Percentiles rank a stretch among this genome's conserved stretches.
Evolutionary conservation across 2,329 filamentous ascomycete species (phyloP).

Genomic region (Botrytis pseudocinerea): DNA sequence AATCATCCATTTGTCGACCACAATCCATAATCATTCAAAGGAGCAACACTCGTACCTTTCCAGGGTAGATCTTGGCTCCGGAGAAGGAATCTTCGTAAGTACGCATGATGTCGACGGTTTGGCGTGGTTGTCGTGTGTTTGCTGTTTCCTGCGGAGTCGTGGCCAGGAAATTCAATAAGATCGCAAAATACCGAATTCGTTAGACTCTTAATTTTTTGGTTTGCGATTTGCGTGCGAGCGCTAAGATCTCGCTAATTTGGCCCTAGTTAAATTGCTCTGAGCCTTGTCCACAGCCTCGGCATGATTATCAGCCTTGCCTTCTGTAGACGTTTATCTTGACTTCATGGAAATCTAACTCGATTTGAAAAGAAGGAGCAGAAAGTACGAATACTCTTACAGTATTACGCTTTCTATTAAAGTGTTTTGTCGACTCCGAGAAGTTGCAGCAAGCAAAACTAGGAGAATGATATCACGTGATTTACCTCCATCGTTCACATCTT

Average conservation of each 20-base stretch:
- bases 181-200: slow-evolving; percentile 28
- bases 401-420: no score
- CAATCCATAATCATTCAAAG: slow-evolving; percentile 25
- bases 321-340: neutral
- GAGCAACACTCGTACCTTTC: slow-evolving; percentile 61
- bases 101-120: slow-evolving; percentile 38
- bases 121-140: slow-evolving; percentile 32
- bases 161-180: slow-evolving; percentile 29
- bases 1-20: slow-evolving; percentile 25
- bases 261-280: slow-evolving; percentile 5
- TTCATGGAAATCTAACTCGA: neutral
- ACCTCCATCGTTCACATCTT: neutral
- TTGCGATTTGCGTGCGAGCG: slow-evolving; percentile 14
- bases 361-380: neutral
- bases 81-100: slow-evolving; percentile 75
- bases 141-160: slow-evolving; percentile 30
- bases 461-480: neutral
- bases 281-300: slow-evolving; percentile 1
- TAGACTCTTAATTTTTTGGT: slow-evolving; percentile 23
- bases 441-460: neutral
- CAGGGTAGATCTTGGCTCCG: slow-evolving; percentile 77
- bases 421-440: neutral
- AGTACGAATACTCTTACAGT: accelerated
- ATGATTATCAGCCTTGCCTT: slow-evolving; percentile 14
- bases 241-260: slow-evolving; percentile 24